Base-by-base conservation (phyloP, 2,329 filamentous ascomycete genomes). In the Epichloe hybrida region DNA sequence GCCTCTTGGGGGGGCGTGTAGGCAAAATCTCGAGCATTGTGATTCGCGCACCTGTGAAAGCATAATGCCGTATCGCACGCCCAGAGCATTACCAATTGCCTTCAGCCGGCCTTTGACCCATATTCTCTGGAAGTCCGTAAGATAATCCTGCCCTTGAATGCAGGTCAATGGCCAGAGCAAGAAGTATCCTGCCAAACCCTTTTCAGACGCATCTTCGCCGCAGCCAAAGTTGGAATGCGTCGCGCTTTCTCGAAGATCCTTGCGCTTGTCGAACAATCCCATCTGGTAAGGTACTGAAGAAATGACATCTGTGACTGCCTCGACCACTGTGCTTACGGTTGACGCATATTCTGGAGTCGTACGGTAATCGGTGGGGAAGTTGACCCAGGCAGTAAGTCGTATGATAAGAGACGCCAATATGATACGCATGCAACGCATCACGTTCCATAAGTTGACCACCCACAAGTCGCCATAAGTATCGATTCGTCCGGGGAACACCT, bases 301-400 rank as follows among this genome's bases (percentile, higher is more conserved):
- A 47, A 82, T 70, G 42, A 82, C 74, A 57, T 81, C 78, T 2
- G 72, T 69, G 55, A 81, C 76, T 48, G 70, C 69, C 45, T 77
- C 72, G 40, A 68, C 68, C 49, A 72, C 77, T 0, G 68, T 68
- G 43, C 72, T 63, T 13, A 73, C 69, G 3, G 74, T 73, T 1
- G 72, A 71, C 7, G 75, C 76, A 54, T 81, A 82, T 61, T 81
- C 76, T 11, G 76, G 71, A 12, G 77, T 82, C 1, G 77, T 81
- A 40, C 78, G 69, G 58, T 81, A 81, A 60, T 83, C 79, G 13
- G 77, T 71, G 0, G 79, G 79, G 15, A 72, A 68, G 62, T 75
- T 77, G 37, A 77, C 66, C 77, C 78, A 81, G 2, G 79, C 79
- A 9, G 74, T 73, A 55, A 76, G 79, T 5, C 79, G 74, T 8